phyloP scores from a whole-genome alignment of 306 rosid genomes.

The Cicer pinnatifidum region DNA sequence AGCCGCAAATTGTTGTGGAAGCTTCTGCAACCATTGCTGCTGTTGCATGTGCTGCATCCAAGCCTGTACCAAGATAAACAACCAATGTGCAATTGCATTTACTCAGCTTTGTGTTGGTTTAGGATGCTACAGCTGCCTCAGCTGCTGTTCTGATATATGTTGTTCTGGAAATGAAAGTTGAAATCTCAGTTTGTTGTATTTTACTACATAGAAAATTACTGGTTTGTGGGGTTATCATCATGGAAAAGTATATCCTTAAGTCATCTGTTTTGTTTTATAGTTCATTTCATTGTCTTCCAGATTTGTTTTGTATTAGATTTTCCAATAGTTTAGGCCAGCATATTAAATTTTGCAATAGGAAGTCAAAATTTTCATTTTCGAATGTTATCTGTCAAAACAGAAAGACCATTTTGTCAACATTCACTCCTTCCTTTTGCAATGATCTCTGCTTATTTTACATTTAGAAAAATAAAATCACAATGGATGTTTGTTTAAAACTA shows the following conservation, averaged over 20 bases:
- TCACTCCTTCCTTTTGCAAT: conserved; percentile 1
- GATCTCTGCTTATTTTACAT: conserved; percentile 9
- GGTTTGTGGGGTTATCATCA: background rate
- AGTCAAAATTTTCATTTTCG: conserved; percentile 19
- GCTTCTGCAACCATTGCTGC: conserved; percentile 57
- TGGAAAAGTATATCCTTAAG: conserved; percentile 25
- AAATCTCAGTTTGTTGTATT: conserved; percentile 30
- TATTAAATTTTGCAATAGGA: conserved; percentile 31
- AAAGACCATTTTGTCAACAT: conserved; percentile 18
- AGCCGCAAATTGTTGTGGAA: conserved; percentile 67
- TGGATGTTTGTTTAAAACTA: background rate
- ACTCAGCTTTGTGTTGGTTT: conserved; percentile 72
- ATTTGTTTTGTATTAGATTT: conserved; percentile 18
- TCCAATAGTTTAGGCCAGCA: conserved; percentile 6
- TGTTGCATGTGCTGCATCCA: conserved; percentile 79
- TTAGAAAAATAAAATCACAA: background rate
- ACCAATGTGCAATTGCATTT: conserved; percentile 55
- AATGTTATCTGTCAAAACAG: conserved; percentile 1
- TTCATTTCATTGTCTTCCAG: no score
- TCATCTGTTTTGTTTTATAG: conserved; percentile 14
- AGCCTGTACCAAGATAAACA: conserved; percentile 55
- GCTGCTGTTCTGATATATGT: conserved; percentile 63
- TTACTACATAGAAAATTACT: conserved; percentile 22
- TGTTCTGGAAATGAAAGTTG: conserved; percentile 44
- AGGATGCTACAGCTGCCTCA: conserved; percentile 66